Conservation (phyloP, 352 stramenopile species). For the Phytopythium boreale region DNA sequence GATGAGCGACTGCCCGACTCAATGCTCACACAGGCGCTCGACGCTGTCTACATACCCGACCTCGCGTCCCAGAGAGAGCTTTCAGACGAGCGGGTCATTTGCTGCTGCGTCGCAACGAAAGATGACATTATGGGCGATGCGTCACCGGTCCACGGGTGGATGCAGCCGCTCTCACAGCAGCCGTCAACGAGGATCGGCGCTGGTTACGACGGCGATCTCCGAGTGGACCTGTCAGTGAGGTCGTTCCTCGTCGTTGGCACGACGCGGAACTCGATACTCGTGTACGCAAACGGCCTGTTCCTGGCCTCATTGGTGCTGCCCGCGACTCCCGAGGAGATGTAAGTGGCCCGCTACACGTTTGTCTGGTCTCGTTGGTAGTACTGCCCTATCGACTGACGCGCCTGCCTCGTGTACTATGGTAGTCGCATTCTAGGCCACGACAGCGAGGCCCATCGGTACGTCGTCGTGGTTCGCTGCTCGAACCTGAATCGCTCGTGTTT, state of each 20-base stretch:
- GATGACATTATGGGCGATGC: not conserved
- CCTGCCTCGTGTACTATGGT: not conserved
- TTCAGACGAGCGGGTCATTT: not conserved
- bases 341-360: slow-evolving; percentile 9
- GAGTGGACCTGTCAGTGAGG: slow-evolving; percentile 14
- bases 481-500: slow-evolving; percentile 48
- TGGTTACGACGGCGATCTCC: not conserved
- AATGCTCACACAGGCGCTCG: not conserved
- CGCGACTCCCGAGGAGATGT: slow-evolving; percentile 40
- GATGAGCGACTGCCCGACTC: not conserved
- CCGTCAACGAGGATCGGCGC: not conserved
- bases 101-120: not conserved
- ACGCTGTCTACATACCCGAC: slow-evolving; percentile 6
- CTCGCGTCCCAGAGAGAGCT: not conserved
- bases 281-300: slow-evolving; percentile 40
- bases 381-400: not conserved
- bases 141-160: not conserved
- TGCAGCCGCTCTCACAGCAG: not conserved
- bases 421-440: slow-evolving; percentile 24
- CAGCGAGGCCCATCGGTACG: slow-evolving; percentile 16
- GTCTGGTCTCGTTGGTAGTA: not conserved
- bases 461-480: slow-evolving; percentile 40
- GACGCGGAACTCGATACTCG: slow-evolving; percentile 39
- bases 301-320: slow-evolving; percentile 45
- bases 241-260: slow-evolving; percentile 45